Conservation (phyloP, 1,139 yeast species). For the Debaryomyces robertsiae region DNA sequence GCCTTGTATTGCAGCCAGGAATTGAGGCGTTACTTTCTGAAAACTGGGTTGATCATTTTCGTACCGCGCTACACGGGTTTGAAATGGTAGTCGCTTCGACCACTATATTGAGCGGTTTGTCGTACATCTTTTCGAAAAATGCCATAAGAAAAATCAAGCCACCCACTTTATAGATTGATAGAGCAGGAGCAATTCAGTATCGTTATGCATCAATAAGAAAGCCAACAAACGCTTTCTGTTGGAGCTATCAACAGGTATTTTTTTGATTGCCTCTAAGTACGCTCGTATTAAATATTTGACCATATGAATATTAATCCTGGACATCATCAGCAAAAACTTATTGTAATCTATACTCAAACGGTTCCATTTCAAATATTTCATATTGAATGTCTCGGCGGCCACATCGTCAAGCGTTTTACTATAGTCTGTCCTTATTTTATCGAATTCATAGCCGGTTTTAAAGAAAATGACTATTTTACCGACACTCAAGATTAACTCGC, state of each 20-base stretch:
- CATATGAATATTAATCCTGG: conserved; percentile 1
- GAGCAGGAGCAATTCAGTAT: conserved; percentile 9
- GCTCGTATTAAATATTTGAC: conserved; percentile 5
- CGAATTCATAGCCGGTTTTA: conserved; percentile 5
- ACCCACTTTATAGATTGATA: conserved; percentile 13
- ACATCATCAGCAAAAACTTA: conserved; percentile 4
- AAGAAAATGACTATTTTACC: conserved; percentile 8
- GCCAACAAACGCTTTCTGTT: conserved; percentile 12
- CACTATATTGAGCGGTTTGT: conserved; percentile 76
- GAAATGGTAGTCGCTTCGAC: conserved; percentile 65
- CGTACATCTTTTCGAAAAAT: conserved; percentile 67
- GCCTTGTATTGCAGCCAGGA: conserved; percentile 69
- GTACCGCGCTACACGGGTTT: conserved; percentile 19
- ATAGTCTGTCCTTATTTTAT: conserved; percentile 1
- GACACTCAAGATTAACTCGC: conserved; percentile 11
- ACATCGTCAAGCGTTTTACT: conserved; percentile 4
- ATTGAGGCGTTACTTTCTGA: conserved; percentile 33
- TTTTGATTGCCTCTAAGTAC: conserved; percentile 5
- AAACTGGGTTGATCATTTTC: conserved; percentile 15
- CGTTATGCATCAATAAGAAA: conserved; percentile 11
- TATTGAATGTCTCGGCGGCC: conserved; percentile 1
- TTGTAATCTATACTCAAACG: conserved; percentile 6
- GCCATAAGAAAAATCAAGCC: conserved; percentile 56
- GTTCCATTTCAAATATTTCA: conserved; percentile 6
- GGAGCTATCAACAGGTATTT: background rate